phyloP scores from a whole-genome alignment of 305 asterid genomes.

The Stenogyne calaminthoides region DNA sequence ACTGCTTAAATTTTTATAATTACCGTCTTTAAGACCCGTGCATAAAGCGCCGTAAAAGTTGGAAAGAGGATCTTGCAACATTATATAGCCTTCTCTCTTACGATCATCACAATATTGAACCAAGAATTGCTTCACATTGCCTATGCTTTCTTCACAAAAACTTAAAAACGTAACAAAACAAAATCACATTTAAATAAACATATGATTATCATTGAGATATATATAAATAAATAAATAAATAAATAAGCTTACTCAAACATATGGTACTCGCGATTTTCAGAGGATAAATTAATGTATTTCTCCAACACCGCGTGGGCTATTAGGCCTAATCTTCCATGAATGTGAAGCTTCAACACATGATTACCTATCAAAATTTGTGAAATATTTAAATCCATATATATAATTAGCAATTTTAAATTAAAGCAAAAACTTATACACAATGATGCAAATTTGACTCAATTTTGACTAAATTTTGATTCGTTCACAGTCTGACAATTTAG shows the following conservation, averaged over 20 bases:
- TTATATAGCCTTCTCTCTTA: constrained; percentile 45
- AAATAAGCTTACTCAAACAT: constrained; percentile 55
- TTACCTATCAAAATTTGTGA: constrained; percentile 35
- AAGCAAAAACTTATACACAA: no score
- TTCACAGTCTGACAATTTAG: no score
- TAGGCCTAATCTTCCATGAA: constrained; percentile 66
- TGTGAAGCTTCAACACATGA: constrained; percentile 47
- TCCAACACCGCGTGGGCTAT: constrained; percentile 61
- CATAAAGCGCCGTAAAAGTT: constrained; percentile 53
- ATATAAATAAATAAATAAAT: background rate
- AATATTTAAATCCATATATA: background rate
- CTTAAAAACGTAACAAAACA: constrained; percentile 27
- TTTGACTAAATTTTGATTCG: no score
- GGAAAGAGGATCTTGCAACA: constrained; percentile 58
- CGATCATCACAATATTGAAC: constrained; percentile 56
- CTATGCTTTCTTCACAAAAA: constrained; percentile 52
- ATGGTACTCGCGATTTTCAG: constrained; percentile 43
- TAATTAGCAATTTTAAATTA: background rate
- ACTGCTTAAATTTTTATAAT: background rate
- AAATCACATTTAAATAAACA: background rate
- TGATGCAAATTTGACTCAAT: no score
- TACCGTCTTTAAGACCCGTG: constrained; percentile 42
- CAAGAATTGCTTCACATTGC: constrained; percentile 56
- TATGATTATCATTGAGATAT: background rate
- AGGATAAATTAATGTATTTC: constrained; percentile 31